Conservation (phyloP, 805 yeast genomes). For the Alloascoidea africana region DNA sequence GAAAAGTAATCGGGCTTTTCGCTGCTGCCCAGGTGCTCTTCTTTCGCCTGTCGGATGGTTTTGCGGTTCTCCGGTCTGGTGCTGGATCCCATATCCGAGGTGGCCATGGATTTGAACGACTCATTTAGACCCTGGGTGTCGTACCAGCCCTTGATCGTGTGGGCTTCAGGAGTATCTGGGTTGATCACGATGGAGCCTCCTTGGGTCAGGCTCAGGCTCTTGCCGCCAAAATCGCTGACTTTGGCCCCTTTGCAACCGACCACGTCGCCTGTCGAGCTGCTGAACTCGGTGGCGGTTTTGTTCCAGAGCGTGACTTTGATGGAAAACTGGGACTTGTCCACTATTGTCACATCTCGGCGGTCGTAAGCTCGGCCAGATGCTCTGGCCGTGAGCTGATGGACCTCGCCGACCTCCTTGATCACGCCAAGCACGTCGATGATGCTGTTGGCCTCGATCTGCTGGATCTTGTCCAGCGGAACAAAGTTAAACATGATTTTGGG, state of each 20-base stretch:
- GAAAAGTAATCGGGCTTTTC: conserved; percentile 73
- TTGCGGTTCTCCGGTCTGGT: conserved; percentile 39
- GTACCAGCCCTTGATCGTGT: conserved; percentile 86
- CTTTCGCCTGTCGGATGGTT: conserved; percentile 48
- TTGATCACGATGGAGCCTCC: conserved; percentile 62
- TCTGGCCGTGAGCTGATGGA: conserved; percentile 68
- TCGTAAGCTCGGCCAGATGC: conserved; percentile 83
- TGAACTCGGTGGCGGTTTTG: conserved; percentile 66
- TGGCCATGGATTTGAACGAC: conserved; percentile 43
- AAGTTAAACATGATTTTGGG: conserved; percentile 74
- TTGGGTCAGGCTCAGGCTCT: conserved; percentile 66
- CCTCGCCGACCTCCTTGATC: conserved; percentile 59
- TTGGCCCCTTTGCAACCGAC: conserved; percentile 85
- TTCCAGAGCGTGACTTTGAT: conserved; percentile 85
- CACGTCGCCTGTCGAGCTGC: conserved; percentile 62
- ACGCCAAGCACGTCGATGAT: conserved; percentile 82
- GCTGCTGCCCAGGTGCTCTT: conserved; percentile 51
- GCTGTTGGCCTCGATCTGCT: conserved; percentile 52
- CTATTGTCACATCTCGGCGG: conserved; percentile 78
- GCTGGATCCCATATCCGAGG: conserved; percentile 25
- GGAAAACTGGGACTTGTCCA: conserved; percentile 69
- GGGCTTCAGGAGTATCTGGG: conserved; percentile 86
- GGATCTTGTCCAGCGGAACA: conserved; percentile 50
- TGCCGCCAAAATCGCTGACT: conserved; percentile 79
- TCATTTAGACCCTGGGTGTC: conserved; percentile 61